phyloP scores from a whole-genome alignment of 1,284 basidiomycete genomes.

The Sanguinoderma infundibulare region DNA sequence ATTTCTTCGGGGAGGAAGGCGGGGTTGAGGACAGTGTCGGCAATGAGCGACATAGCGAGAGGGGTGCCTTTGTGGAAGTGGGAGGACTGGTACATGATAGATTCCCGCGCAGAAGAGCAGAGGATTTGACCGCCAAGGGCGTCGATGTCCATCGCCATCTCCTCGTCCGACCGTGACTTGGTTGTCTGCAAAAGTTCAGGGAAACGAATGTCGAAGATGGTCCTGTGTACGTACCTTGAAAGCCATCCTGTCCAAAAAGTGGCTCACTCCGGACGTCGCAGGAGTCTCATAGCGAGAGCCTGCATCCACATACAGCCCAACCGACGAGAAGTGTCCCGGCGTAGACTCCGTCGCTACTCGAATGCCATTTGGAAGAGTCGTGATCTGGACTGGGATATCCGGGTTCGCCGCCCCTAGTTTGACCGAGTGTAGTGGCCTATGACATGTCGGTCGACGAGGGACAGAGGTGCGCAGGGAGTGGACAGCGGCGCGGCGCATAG shows the following conservation, averaged over 20 bases:
- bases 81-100: constrained; percentile 98
- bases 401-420: neutral
- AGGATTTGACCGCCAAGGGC: constrained; percentile 91
- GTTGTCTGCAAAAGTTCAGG: constrained; percentile 53
- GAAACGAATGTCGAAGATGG: neutral
- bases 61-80: constrained; percentile 89
- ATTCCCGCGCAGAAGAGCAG: constrained; percentile 90
- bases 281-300: constrained; percentile 91
- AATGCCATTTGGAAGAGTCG: constrained; percentile 91
- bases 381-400: constrained; percentile 57
- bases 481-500: constrained; percentile 30
- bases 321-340: constrained; percentile 93
- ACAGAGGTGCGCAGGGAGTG: constrained; percentile 22
- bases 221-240: constrained; percentile 76
- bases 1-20: constrained; percentile 82
- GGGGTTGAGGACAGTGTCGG: constrained; percentile 89
- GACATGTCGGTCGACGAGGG: constrained; percentile 1
- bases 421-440: neutral
- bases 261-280: constrained; percentile 81
- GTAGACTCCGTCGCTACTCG: constrained; percentile 91
- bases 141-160: constrained; percentile 87
- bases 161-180: constrained; percentile 59
- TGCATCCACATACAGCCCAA: constrained; percentile 94
- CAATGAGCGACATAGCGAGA: constrained; percentile 85
- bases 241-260: constrained; percentile 94